Evolutionary conservation across 305 asterid species (phyloP).

Genomic region (Plantago lanceolata): DNA sequence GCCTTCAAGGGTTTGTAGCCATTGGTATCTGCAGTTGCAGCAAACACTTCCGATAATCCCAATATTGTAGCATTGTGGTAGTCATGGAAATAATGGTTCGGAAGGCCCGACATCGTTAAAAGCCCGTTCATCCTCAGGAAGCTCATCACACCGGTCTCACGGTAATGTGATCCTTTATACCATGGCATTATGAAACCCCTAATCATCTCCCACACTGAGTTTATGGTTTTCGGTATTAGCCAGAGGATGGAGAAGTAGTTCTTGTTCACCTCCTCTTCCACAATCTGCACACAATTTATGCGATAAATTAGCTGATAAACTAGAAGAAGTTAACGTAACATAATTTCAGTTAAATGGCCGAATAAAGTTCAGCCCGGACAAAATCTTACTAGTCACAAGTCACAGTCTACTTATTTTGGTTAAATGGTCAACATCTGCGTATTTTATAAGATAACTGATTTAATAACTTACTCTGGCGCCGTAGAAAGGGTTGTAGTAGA

Average conservation of each 20-base stretch:
- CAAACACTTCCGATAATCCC: conserved; percentile 8
- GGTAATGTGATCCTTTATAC: conserved; percentile 32
- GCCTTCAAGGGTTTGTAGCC: not conserved
- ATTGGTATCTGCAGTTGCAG: not conserved
- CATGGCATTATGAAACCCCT: conserved; percentile 39
- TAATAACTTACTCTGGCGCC: conserved; percentile 33
- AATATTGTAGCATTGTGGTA: conserved; percentile 3
- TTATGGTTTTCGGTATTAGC: conserved; percentile 36
- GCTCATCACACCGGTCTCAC: conserved; percentile 28
- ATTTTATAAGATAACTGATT: no score
- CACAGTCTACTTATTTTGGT: no score
- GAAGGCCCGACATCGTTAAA: conserved; percentile 5
- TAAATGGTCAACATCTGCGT: no score
- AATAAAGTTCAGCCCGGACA: no score
- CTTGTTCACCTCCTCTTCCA: conserved; percentile 48
- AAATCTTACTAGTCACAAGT: no score
- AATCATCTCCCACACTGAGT: conserved; percentile 33
- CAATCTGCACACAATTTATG: conserved; percentile 21
- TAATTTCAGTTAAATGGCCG: no score
- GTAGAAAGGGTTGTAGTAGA: conserved; percentile 46
- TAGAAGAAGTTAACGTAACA: no score
- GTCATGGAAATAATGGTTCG: conserved; percentile 6
- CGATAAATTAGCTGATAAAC: no score
- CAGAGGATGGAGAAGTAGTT: conserved; percentile 42
- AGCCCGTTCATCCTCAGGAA: conserved; percentile 29